Evolutionary conservation across 179 eudicot species (phyloP).

Genomic region (Actinidia chinensis): DNA sequence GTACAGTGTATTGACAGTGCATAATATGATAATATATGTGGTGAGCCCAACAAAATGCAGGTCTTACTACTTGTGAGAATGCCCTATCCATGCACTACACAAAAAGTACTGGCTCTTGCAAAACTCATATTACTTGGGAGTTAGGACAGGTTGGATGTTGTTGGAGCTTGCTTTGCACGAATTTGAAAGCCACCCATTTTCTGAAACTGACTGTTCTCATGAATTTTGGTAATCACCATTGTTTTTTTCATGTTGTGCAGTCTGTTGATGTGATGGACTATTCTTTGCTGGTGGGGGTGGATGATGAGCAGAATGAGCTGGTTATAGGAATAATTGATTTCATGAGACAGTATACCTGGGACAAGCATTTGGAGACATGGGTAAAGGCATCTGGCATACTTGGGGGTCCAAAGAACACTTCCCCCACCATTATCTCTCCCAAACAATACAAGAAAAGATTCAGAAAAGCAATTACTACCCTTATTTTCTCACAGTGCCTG

Average conservation of each 20-base stretch:
- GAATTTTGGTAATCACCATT: background rate
- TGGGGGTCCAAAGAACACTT: conserved; percentile 82
- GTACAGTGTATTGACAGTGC: too few species aligned
- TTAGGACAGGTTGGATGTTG: too few species aligned
- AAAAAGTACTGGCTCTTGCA: too few species aligned
- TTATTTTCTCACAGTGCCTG: conserved; percentile 90
- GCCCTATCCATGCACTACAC: too few species aligned
- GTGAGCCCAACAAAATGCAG: too few species aligned
- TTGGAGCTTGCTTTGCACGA: too few species aligned
- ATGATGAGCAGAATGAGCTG: conserved; percentile 78
- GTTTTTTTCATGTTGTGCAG: conserved; percentile 36
- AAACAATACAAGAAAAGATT: conserved; percentile 91
- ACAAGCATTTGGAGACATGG: conserved; percentile 99
- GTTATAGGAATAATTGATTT: conserved; percentile 93
- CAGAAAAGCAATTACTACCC: conserved; percentile 95
- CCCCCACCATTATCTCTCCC: conserved; percentile 92
- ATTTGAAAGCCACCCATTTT: too few species aligned
- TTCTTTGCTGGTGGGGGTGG: conserved; percentile 91
- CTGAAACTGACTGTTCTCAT: too few species aligned
- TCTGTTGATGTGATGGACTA: conserved; percentile 93
- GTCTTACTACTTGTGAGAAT: too few species aligned
- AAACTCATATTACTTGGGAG: too few species aligned
- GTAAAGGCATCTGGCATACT: conserved; percentile 93
- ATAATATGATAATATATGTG: too few species aligned
- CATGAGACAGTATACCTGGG: conserved; percentile 98